Evolutionary conservation across 78 protist species (phyloP).

Genomic region (Bodo saltans): DNA sequence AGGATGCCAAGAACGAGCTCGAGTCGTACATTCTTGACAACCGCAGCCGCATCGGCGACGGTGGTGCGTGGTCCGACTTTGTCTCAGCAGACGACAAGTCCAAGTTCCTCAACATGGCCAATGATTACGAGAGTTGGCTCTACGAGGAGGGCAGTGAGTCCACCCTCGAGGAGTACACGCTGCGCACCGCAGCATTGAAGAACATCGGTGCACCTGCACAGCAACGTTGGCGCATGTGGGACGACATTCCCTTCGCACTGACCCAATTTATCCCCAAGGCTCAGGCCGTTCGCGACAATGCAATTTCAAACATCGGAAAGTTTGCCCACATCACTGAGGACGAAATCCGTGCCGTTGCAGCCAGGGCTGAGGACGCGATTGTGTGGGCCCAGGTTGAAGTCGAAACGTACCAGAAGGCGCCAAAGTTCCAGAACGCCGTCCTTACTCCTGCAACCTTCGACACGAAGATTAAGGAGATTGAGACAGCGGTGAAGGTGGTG

Average conservation of each 20-base stretch:
- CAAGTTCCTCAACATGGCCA: constrained; percentile 29
- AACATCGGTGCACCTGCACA: constrained; percentile 30
- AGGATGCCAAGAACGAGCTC: constrained; percentile 63
- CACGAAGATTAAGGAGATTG: background rate
- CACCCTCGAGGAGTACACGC: constrained; percentile 59
- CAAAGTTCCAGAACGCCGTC: background rate
- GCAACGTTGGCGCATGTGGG: background rate
- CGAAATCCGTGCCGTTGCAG: background rate
- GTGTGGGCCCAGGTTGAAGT: background rate
- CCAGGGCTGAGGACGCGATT: background rate
- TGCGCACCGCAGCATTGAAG: constrained; percentile 31
- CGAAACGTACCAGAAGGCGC: background rate
- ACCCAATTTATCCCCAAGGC: background rate
- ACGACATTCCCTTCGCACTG: background rate
- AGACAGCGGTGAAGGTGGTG: background rate
- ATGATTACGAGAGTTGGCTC: constrained; percentile 75
- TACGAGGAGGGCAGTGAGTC: constrained; percentile 87
- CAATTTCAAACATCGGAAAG: background rate
- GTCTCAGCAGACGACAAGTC: constrained; percentile 34
- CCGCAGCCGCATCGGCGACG: constrained; percentile 54
- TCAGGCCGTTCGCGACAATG: background rate
- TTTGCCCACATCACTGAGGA: background rate
- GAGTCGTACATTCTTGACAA: constrained; percentile 79
- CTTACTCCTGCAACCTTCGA: background rate
- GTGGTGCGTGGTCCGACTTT: constrained; percentile 31